Evolutionary conservation across 176 grass and related monocot species (phyloP), one percentile per base, ranked within the genome.

Genomic region (Phoenix dactylifera): DNA sequence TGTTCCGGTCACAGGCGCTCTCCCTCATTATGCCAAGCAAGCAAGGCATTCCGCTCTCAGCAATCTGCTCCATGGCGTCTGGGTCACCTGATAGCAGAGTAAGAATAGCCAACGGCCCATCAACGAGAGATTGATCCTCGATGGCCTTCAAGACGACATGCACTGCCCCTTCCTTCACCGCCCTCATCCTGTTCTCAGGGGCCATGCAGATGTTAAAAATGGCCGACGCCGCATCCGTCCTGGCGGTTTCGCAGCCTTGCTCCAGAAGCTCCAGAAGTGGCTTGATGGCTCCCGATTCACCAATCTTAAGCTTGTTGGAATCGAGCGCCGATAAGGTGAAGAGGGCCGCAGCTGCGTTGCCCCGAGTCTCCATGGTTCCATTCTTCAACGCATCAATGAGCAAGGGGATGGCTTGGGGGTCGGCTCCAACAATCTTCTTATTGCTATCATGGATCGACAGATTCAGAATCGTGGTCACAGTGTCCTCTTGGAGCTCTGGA

Each of bases 371-470:
- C 90, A 95, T 86, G 29, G 74, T 79, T 73, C 79, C 79, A 0
- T 63, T 72, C 59, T 83, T 81, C 58, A 95, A 65, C 44, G 85
- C 82, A 35, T 68, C 75, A 61, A 89, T 73, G 19, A 95, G 79
- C 71, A 89, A 75, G 22, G 73, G 79, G 26, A 95, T 80, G 26
- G 69, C 82, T 55, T 81, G 74, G 44, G 62, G 68, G 63, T 86
- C 77, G 57, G 89, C 79, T 72, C 76, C 90, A 61, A 95, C 73
- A 23, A 81, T 80, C 63, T 79, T 84, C 70, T 95, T 95, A 39
- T 95, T 95, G 60, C 76, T 79, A 24, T 95, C 90, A 76, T 89
- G 90, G 54, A 89, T 77, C 30, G 90, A 95, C 51, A 95, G 75
- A 51, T 95, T 95, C 10, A 95, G 77, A 64, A 95, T 83, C 56